These are phyloP conservation scores for Nannochloropsis granulata DNA, from an alignment of 108 stramenopile species.

Conservation along the genomic window DNA sequence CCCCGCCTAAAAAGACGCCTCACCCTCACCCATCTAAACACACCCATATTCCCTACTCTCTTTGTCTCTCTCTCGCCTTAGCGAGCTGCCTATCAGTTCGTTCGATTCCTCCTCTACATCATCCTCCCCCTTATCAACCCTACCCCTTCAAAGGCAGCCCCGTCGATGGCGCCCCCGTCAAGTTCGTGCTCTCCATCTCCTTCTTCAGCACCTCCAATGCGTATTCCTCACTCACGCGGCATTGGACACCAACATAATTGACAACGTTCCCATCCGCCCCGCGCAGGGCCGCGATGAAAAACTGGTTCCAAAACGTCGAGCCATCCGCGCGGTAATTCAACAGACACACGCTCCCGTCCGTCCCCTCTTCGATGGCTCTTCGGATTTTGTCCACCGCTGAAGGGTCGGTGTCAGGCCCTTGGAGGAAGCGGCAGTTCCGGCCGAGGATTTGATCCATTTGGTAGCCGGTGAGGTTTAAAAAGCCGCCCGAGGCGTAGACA, in stretches of 20 bases:
- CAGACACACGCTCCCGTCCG: constrained; percentile 73
- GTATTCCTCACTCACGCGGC: constrained; percentile 26
- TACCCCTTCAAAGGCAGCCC: not conserved
- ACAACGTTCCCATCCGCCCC: constrained; percentile 79
- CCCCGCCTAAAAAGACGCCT: too few species aligned
- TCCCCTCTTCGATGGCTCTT: constrained; percentile 69
- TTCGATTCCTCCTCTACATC: constrained; percentile 7
- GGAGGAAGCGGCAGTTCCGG: constrained; percentile 88
- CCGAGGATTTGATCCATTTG: constrained; percentile 77
- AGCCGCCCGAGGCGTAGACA: constrained; percentile 25
- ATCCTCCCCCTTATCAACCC: constrained; percentile 1
- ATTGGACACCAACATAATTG: constrained; percentile 83
- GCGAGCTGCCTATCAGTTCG: not conserved
- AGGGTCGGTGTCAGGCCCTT: constrained; percentile 93
- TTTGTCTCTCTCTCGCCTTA: not conserved
- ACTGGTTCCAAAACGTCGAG: constrained; percentile 88
- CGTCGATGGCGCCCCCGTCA: not conserved
- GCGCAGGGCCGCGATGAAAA: constrained; percentile 83
- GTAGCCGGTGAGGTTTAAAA: constrained; percentile 74
- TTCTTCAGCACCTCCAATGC: constrained; percentile 6
- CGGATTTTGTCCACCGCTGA: constrained; percentile 78
- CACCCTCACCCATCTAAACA: too few species aligned
- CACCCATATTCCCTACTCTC: not conserved
- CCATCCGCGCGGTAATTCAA: constrained; percentile 90
- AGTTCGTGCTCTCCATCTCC: not conserved